A percentile compares a stretch with the other conserved stretches of the same genome.
These are phyloP conservation scores for Boletus reticulatus DNA, from an alignment of 768 basidiomycete species.

Conservation along the genomic window DNA sequence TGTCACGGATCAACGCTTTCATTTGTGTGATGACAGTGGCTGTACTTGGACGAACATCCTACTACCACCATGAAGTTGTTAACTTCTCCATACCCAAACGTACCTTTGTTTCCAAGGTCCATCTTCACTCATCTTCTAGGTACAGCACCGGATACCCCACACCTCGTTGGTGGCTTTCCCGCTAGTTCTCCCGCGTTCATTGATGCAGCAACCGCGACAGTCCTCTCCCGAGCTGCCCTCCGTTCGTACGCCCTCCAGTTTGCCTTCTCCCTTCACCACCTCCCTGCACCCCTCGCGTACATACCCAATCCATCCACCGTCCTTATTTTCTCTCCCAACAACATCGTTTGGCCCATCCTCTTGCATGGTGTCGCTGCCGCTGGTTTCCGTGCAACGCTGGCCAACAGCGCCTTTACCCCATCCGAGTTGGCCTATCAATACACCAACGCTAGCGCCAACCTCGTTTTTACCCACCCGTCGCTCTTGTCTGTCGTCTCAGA, in stretches of 20 bases:
- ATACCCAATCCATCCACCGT: conserved; percentile 47
- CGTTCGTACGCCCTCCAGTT: conserved; percentile 54
- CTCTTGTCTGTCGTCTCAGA: conserved; percentile 52
- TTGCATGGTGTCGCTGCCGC: conserved; percentile 53
- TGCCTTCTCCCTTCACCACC: conserved; percentile 53
- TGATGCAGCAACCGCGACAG: conserved; percentile 58
- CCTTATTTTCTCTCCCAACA: conserved; percentile 71
- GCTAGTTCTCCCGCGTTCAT: conserved; percentile 55
- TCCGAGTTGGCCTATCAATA: conserved; percentile 74
- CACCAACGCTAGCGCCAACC: conserved; percentile 57
- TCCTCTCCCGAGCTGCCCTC: conserved; percentile 54
- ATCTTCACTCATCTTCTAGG: conserved; percentile 33
- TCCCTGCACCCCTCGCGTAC: conserved; percentile 44
- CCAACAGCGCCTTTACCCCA: conserved; percentile 69
- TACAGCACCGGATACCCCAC: conserved; percentile 11
- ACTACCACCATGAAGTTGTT: conserved; percentile 20
- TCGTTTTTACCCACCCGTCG: conserved; percentile 65
- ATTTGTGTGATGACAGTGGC: too few species aligned
- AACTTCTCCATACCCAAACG: conserved; percentile 18
- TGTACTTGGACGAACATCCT: background rate
- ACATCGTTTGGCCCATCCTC: conserved; percentile 51
- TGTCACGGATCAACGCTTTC: too few species aligned
- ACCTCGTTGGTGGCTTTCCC: conserved; percentile 42
- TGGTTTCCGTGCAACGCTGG: conserved; percentile 66
- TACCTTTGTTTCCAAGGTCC: conserved; percentile 24